These are phyloP conservation scores for Prunus campanulata DNA, from an alignment of 306 rosid genomes.

Conservation along the genomic window DNA sequence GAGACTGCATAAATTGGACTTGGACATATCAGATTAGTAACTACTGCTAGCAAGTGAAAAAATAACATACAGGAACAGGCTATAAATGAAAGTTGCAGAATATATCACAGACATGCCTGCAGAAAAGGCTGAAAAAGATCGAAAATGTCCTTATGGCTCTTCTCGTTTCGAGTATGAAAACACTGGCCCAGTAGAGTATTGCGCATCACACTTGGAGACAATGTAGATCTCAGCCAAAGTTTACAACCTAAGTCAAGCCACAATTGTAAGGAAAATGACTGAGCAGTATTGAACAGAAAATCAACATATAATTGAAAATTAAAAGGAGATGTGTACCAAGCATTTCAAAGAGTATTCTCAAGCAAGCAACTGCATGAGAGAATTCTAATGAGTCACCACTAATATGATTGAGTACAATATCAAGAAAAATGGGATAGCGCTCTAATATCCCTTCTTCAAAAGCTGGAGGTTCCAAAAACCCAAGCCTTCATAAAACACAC, in stretches of 20 bases:
- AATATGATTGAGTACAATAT: slow-evolving; percentile 86
- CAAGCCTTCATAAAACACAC: slow-evolving; percentile 60
- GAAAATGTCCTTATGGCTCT: slow-evolving; percentile 92
- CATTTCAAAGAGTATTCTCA: slow-evolving; percentile 86
- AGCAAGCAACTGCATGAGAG: slow-evolving; percentile 90
- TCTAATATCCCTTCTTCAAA: slow-evolving; percentile 98
- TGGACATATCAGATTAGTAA: slow-evolving; percentile 30
- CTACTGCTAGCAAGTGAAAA: background rate
- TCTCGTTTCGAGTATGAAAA: slow-evolving; percentile 89
- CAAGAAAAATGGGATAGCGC: slow-evolving; percentile 85
- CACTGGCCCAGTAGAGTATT: slow-evolving; percentile 96
- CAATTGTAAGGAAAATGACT: slow-evolving; percentile 26
- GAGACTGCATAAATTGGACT: slow-evolving; percentile 63
- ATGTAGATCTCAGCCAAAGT: slow-evolving; percentile 94
- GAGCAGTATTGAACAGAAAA: slow-evolving; percentile 15
- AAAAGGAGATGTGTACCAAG: slow-evolving; percentile 52
- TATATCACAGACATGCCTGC: slow-evolving; percentile 61
- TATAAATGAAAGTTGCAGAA: slow-evolving; percentile 18
- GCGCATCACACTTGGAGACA: slow-evolving; percentile 91
- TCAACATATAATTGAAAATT: slow-evolving; percentile 19
- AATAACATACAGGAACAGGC: background rate
- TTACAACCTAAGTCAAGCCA: slow-evolving; percentile 71
- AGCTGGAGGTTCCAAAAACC: slow-evolving; percentile 90
- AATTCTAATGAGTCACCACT: slow-evolving; percentile 83
- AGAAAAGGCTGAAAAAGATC: slow-evolving; percentile 91